A percentile compares a stretch with the other conserved stretches of the same genome.
phyloP scores from a whole-genome alignment of 164 flowering plant genomes.

The Pachysandra terminalis region DNA sequence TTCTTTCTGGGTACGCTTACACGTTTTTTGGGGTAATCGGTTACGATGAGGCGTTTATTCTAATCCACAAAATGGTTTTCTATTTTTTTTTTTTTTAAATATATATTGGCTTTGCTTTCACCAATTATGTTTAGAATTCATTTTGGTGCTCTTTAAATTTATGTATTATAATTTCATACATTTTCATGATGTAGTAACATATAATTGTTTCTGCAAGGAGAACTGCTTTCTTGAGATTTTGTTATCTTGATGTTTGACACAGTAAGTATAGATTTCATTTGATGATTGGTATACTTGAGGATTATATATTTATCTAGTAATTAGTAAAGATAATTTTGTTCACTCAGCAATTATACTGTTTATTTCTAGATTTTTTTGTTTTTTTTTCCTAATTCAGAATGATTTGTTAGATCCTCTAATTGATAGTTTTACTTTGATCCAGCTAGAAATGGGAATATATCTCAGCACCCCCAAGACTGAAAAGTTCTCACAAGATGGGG shows the following conservation, averaged over 20 bases:
- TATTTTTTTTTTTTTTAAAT: too few relatives aligned
- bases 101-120: background rate
- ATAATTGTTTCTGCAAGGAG: too few relatives aligned
- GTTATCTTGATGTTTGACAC: too few relatives aligned
- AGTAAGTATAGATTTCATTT: background rate
- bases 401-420: background rate
- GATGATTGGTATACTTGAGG: background rate
- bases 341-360: background rate
- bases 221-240: too few relatives aligned
- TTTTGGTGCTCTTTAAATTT: background rate
- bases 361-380: background rate
- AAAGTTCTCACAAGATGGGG: conserved; percentile 75
- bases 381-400: too few relatives aligned
- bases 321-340: background rate
- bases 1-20: background rate
- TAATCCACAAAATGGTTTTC: too few relatives aligned
- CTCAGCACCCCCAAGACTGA: conserved; percentile 79
- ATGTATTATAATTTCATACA: too few relatives aligned
- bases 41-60: background rate
- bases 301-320: background rate
- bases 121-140: background rate
- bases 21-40: too few relatives aligned
- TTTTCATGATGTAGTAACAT: too few relatives aligned
- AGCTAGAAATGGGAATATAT: conserved; percentile 64
- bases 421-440: conserved; percentile 5